Conservation (phyloP, 345 rosid species). For the Salix dunnii region DNA sequence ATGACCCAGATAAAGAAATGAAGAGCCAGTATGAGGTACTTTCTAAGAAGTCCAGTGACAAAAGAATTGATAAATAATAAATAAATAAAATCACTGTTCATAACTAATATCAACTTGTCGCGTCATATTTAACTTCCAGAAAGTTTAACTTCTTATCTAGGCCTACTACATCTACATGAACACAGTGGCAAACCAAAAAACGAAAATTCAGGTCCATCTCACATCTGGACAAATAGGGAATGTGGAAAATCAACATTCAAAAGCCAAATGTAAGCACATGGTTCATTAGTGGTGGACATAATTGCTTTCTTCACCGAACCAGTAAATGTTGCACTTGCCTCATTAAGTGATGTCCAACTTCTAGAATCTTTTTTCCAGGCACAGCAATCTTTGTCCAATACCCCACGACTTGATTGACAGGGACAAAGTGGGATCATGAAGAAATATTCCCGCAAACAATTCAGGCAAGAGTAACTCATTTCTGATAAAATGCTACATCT, state of each 20-base stretch:
- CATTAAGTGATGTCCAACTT: slow-evolving; percentile 25
- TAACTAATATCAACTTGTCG: not conserved
- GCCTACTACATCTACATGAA: not conserved
- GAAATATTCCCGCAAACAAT: slow-evolving; percentile 45
- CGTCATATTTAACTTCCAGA: not conserved
- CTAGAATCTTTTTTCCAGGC: slow-evolving; percentile 25
- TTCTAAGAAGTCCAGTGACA: not conserved
- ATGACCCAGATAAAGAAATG: not conserved
- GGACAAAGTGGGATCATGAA: slow-evolving; percentile 35
- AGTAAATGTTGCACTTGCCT: slow-evolving; percentile 18
- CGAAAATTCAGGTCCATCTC: not conserved
- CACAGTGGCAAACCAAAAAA: not conserved
- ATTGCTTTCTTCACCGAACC: slow-evolving; percentile 18
- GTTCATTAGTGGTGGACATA: slow-evolving; percentile 18
- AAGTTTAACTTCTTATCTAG: not conserved
- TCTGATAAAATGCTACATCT: slow-evolving; percentile 12
- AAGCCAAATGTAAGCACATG: slow-evolving; percentile 10
- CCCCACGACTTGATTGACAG: slow-evolving; percentile 32
- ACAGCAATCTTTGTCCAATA: slow-evolving; percentile 28
- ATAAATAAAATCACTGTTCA: not conserved
- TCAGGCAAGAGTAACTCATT: slow-evolving; percentile 18
- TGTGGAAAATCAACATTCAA: too few species aligned
- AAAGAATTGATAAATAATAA: not conserved
- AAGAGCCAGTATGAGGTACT: not conserved
- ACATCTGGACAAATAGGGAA: not conserved